Evolutionary conservation across 1,139 yeast species (phyloP).

Genomic region (Scheffersomyces segobiensis): DNA sequence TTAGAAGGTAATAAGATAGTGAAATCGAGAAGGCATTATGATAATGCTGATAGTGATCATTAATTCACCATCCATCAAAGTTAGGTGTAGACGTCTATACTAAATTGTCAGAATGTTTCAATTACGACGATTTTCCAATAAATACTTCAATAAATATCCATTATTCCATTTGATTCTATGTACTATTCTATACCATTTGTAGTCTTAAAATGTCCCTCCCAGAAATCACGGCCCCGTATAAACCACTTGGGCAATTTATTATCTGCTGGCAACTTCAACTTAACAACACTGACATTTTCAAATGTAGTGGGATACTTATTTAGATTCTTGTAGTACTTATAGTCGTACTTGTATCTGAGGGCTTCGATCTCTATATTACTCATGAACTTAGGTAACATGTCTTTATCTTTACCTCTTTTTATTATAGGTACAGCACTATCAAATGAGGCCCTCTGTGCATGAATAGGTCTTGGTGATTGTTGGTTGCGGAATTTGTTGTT

Average conservation of each 20-base stretch:
- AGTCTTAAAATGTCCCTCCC: constrained; percentile 46
- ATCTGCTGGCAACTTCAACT: constrained; percentile 61
- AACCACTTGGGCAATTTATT: constrained; percentile 73
- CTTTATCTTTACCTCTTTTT: constrained; percentile 4
- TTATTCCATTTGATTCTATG: not conserved
- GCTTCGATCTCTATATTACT: constrained; percentile 21
- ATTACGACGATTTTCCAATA: not conserved
- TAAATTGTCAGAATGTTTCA: not conserved
- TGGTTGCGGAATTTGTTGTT: constrained; percentile 31
- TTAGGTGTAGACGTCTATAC: not conserved
- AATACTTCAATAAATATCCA: not conserved
- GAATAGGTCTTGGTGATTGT: constrained; percentile 15
- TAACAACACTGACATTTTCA: constrained; percentile 41
- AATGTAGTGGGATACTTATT: constrained; percentile 29
- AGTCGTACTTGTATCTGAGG: constrained; percentile 29
- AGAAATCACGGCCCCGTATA: constrained; percentile 54
- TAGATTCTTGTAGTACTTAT: constrained; percentile 38
- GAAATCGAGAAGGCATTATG: not conserved
- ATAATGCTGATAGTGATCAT: not conserved
- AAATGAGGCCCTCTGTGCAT: constrained; percentile 21
- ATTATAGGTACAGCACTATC: constrained; percentile 19
- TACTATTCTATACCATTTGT: constrained; percentile 4
- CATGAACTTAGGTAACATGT: constrained; percentile 3
- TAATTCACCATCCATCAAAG: not conserved
- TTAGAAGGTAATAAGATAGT: not conserved